Evolutionary conservation across 805 yeast species (phyloP), one percentile per base, ranked within the genome.

Genomic region (Saccharomycopsis guyanensis): DNA sequence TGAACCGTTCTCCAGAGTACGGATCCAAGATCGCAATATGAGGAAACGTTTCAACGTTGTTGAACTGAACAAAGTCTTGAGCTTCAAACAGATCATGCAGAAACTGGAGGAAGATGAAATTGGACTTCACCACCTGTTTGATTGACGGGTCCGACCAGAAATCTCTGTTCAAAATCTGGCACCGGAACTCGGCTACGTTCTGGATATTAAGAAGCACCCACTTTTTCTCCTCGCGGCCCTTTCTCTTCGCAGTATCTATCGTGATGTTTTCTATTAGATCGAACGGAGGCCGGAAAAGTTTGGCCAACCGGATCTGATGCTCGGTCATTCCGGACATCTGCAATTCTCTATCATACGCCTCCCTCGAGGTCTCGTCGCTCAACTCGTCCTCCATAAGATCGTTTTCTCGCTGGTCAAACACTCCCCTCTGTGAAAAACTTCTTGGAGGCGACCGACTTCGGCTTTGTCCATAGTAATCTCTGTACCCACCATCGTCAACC

Each of bases 21-120:
- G 98, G 97, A 58, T 93, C 99, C 42, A 93, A 61, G 34, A 93
- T 85, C 1, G 96, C 85, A 36, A 93, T 80, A 60, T 93, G 97
- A 1, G 99, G 99, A 59, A 67, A 82, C 13, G 18, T 22, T 3
- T 32, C 42, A 20, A 42, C 42, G 20, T 72, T 75, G 1, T 69
- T 64, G 39, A 85, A 72, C 52, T 82, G 80, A 16, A 71, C 56
- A 60, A 86, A 93, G 50, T 72, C 74, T 52, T 71, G 70, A 1
- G 96, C 97, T 50, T 76, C 80, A 5, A 76, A 75, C 1, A 93
- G 80, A 56, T 85, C 94, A 42, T 71, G 72, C 51, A 83, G 88
- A 60, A 83, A 91, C 62, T 93, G 98, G 48, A 93, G 63, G 57
- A 93, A 91, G 3, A 91, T 63, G 56, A 93, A 93, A 60, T 82